Evolutionary conservation across 345 rosid genomes (phyloP).

Genomic region (Euphorbia lathyris): DNA sequence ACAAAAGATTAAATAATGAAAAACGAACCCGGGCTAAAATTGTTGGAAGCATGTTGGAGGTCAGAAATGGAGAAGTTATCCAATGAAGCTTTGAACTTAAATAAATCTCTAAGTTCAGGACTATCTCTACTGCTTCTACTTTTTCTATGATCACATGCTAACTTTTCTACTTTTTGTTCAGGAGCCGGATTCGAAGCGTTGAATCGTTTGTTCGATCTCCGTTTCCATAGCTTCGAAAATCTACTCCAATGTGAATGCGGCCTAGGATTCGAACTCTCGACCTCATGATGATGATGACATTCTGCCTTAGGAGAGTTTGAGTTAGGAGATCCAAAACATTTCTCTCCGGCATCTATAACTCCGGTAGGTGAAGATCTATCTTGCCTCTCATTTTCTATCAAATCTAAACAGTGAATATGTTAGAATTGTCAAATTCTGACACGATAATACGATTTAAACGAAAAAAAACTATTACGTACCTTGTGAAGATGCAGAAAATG

Average conservation of each 20-base stretch:
- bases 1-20: not conserved
- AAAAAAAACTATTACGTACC: conserved; percentile 34
- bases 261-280: conserved; percentile 27
- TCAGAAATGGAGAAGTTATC: conserved; percentile 54
- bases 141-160: conserved; percentile 21
- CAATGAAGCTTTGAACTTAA: conserved; percentile 56
- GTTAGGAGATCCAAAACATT: conserved; percentile 19
- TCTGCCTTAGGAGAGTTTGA: conserved; percentile 19
- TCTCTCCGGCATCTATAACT: conserved; percentile 58
- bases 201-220: conserved; percentile 47
- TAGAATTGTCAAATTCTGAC: not conserved
- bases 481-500: conserved; percentile 53
- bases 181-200: conserved; percentile 45
- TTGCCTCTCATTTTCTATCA: conserved; percentile 42
- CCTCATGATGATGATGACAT: no score
- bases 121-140: conserved; percentile 41
- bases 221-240: conserved; percentile 68
- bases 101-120: conserved; percentile 47
- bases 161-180: conserved; percentile 27
- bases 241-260: conserved; percentile 58
- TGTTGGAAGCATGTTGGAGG: conserved; percentile 62
- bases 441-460: not conserved
- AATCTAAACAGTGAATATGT: conserved; percentile 12
- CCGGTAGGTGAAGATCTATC: conserved; percentile 60
- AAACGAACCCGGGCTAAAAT: conserved; percentile 57